Base-by-base conservation (phyloP, 2,329 filamentous ascomycete species). In the Colletotrichum navitas region DNA sequence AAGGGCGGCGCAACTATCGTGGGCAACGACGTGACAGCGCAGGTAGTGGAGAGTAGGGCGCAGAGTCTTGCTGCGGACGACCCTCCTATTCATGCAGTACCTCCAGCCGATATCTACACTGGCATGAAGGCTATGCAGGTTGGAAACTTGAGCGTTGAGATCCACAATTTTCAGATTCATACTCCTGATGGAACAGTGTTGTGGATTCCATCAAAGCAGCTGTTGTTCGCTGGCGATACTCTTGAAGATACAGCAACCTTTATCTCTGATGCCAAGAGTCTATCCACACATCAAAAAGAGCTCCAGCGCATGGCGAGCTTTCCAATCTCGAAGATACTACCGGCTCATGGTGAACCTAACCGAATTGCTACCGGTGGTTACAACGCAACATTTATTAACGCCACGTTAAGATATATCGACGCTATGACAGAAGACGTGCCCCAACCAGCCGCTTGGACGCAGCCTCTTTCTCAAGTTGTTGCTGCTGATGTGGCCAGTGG, bases 211-310 rank as follows among this genome's bases (percentile, higher is more conserved):
- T 72, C 69, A 8, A 72, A 72, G 24, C 69, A 72, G 3, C 16
- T 72, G 5, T 24, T 72, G 8, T 72, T 72, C 24, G 69, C 69
- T 6, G 69, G 69, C 21, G 69, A 72, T 24, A 72, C 69, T 24
- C 29, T 72, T 5, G 69, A 72, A 36, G 69, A 72, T n/a, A 72
- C 69, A 5, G 69, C 65, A 1, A 72, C 69, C 21, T 72, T 72
- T 54, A 72, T 72, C 32, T 65, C 69, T 7, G 64, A 72, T 34
- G 64, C 69, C 14, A 51, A 49, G 29, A 60, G 51, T 10, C 29
- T 72, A 21, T 26, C 69, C 11, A 72, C 32, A 1, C 69, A 72
- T 14, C 65, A 64, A 47, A 69, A 45, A 34, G 69, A 72, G 16
- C 69, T 72, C 0, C 59, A 72, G 32, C 52, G 69, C 5, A 72